Conservation (phyloP, 345 rosid species). For the Microcos paniculata region DNA sequence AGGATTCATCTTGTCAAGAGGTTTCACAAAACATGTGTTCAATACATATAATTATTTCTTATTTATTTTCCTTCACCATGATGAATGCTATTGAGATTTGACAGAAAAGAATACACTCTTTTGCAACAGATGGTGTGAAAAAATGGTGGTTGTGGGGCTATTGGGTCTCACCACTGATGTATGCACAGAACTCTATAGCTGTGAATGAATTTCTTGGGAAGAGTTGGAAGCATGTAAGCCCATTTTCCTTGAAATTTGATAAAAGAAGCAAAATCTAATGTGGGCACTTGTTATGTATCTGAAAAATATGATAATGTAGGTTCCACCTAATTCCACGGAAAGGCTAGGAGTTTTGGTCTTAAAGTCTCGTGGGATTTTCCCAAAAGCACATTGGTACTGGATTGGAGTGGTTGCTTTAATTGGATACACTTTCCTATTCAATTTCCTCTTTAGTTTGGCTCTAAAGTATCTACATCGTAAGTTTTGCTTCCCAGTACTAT, state of each 20-base stretch:
- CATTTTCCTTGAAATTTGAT: background rate
- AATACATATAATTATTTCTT: background rate
- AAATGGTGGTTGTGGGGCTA: constrained; percentile 74
- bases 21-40: constrained; percentile 18
- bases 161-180: constrained; percentile 74
- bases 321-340: constrained; percentile 14
- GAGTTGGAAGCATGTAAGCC: constrained; percentile 45
- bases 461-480: constrained; percentile 59
- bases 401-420: constrained; percentile 49
- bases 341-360: constrained; percentile 46
- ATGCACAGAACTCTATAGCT: constrained; percentile 49
- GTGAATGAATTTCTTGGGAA: constrained; percentile 57
- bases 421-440: constrained; percentile 40
- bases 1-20: constrained; percentile 42
- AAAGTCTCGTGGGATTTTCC: constrained; percentile 42
- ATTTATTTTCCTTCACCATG: background rate
- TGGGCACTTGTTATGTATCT: background rate
- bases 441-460: constrained; percentile 36
- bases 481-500: constrained; percentile 21
- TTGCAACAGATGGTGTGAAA: constrained; percentile 41
- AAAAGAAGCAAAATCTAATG: background rate
- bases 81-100: background rate
- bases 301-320: background rate
- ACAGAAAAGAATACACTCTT: constrained; percentile 1
- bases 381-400: constrained; percentile 66